Evolutionary conservation across 306 rosid genomes (phyloP), one percentile per base, ranked within the genome.

Genomic region (Ormosia semicastrata): DNA sequence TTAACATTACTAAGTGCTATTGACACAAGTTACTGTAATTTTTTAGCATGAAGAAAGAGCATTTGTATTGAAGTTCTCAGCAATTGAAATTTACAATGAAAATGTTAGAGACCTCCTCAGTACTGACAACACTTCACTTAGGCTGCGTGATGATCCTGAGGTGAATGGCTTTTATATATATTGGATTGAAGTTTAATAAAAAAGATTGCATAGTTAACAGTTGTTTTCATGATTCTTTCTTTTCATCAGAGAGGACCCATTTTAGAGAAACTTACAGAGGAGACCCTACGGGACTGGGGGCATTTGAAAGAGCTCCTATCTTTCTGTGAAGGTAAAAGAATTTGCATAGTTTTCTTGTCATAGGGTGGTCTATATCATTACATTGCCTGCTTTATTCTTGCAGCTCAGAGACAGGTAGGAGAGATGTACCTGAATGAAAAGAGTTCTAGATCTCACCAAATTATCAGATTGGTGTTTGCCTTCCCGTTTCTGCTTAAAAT

Each of bases 391-490:
- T 60, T 59, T 81, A 71, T 75, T 78, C 46, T 86, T 85, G 90
- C 97, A 96, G 99, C 97, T 73, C 99, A 96, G 86, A 91, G 99
- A 83, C 97, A 88, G 87, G 94, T 96, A 58, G 99, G 99, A 84
- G 99, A 93, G 91, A 96, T 98, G 60, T 84, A 69, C 66, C 87
- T 96, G 82, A 96, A 96, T 60, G 99, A 96, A 46, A 96, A 85
- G 87, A 96, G 99, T 86, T 96, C 99, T 53, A 89, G 99, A 88
- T 96, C 99, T 85, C 99, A 96, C 81, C 98, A 96, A 89, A 93
- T 96, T 84, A 96, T 96, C 52, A 89, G 89, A 91, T 75, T 96
- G 97, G 99, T 96, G 41, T 3, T 89, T 65, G 56, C 54, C 73
- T 54, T 9, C 7, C 74, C 10, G 54, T 76, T 37, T 66, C 41